These are phyloP conservation scores for Ascochyta rabiei DNA, from an alignment of 2,329 filamentous ascomycete genomes.

Conservation along the genomic window DNA sequence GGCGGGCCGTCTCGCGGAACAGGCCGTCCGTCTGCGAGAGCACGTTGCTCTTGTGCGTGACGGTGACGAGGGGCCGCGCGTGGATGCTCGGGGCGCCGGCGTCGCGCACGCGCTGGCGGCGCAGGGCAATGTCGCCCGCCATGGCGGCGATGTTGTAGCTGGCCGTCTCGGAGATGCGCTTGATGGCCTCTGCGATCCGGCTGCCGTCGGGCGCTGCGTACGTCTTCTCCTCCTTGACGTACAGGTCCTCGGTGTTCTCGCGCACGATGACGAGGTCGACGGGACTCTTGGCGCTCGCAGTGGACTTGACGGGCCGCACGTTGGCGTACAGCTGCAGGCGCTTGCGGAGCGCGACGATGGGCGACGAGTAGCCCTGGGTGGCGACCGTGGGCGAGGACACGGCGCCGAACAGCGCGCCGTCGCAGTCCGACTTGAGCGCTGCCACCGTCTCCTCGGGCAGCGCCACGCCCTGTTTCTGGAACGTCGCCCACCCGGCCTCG, in stretches of 20 bases:
- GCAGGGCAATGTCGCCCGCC: constrained; percentile 91
- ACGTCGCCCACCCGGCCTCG: constrained; percentile 90
- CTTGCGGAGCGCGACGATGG: constrained; percentile 96
- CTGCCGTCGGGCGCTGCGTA: constrained; percentile 72
- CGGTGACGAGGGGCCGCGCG: constrained; percentile 77
- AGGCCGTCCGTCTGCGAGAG: constrained; percentile 95
- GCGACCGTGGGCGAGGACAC: constrained; percentile 88
- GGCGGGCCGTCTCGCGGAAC: constrained; percentile 81
- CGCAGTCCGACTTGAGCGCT: constrained; percentile 86
- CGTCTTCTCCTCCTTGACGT: constrained; percentile 95
- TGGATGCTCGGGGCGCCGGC: constrained; percentile 65
- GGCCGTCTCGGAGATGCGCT: constrained; percentile 89
- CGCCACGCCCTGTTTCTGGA: constrained; percentile 85
- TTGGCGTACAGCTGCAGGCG: constrained; percentile 95
- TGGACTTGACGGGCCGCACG: constrained; percentile 91
- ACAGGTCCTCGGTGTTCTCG: constrained; percentile 98
- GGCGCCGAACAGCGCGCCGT: constrained; percentile 94
- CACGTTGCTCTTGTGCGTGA: constrained; percentile 99
- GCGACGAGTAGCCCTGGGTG: constrained; percentile 93
- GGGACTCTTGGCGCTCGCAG: constrained; percentile 65
- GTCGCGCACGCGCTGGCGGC: constrained; percentile 80
- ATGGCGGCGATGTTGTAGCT: constrained; percentile 87
- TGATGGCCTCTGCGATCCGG: constrained; percentile 95
- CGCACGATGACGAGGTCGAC: constrained; percentile 98
- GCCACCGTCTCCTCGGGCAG: constrained; percentile 91